phyloP scores from a whole-genome alignment of 1,284 basidiomycete genomes.

The Ustilago esculenta region DNA sequence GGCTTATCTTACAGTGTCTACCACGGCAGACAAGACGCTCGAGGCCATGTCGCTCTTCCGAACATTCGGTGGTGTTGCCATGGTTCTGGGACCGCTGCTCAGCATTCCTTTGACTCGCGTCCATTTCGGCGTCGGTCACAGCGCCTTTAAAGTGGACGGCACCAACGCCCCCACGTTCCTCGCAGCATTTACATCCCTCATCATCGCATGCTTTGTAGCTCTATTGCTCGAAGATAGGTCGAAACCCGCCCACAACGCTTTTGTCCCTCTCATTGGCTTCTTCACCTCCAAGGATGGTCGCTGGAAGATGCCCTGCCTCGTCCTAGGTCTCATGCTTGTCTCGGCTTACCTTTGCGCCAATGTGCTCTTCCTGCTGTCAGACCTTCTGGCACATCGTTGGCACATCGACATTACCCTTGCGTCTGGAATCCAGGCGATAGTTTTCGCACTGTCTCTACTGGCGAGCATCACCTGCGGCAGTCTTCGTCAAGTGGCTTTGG shows the following conservation, averaged over 20 bases:
- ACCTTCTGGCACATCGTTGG: constrained; percentile 14
- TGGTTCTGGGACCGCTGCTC: constrained; percentile 16
- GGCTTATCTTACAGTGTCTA: constrained; percentile 9
- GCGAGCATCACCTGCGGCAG: constrained; percentile 9
- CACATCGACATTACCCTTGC: constrained; percentile 9
- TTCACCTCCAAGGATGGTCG: constrained; percentile 1
- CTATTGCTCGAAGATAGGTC: constrained; percentile 4
- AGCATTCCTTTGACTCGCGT: constrained; percentile 18
- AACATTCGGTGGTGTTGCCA: constrained; percentile 8
- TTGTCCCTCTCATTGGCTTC: constrained; percentile 5
- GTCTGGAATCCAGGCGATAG: constrained; percentile 15
- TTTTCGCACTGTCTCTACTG: constrained; percentile 9
- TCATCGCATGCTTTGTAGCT: constrained; percentile 1
- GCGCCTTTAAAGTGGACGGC: constrained; percentile 4
- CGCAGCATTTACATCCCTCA: constrained; percentile 6
- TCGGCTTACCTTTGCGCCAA: constrained; percentile 16
- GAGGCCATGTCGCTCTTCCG: constrained; percentile 14
- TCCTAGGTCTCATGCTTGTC: constrained; percentile 10
- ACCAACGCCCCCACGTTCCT: constrained; percentile 19
- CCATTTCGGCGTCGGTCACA: constrained; percentile 5
- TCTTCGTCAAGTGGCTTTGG: not conserved
- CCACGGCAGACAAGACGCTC: constrained; percentile 5
- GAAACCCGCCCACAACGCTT: constrained; percentile 14
- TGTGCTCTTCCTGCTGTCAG: constrained; percentile 9
- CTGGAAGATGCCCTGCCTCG: constrained; percentile 11